A percentile compares a stretch with the other conserved stretches of the same genome.
Evolutionary conservation across 208 protist species (phyloP).

Genomic region (Kentomonas sorsogonicus): DNA sequence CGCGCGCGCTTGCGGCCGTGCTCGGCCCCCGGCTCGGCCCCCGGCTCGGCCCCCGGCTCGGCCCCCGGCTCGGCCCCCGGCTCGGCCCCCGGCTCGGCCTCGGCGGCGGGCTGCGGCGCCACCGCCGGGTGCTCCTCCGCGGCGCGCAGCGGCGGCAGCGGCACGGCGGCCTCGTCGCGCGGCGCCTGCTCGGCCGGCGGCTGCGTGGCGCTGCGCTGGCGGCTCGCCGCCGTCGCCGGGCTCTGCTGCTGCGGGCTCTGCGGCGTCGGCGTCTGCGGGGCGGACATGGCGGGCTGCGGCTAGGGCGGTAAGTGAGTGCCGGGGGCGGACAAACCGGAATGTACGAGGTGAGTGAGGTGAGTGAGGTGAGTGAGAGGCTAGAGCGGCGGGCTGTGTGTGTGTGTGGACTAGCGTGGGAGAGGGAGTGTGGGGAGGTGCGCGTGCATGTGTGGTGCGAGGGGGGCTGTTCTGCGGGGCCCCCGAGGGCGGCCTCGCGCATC

Average conservation of each 20-base stretch:
- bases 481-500: slow-evolving; percentile 4
- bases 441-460: slow-evolving; percentile 14
- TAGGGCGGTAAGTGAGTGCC: slow-evolving; percentile 83
- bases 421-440: too few species aligned
- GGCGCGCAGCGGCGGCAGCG: too few species aligned
- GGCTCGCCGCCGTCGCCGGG: slow-evolving; percentile 45
- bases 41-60: too few species aligned
- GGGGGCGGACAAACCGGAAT: slow-evolving; percentile 67
- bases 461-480: slow-evolving; percentile 17
- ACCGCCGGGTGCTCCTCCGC: too few species aligned
- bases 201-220: slow-evolving; percentile 46
- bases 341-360: slow-evolving; percentile 28
- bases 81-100: too few species aligned
- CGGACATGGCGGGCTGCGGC: slow-evolving; percentile 64
- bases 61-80: too few species aligned
- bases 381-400: slow-evolving; percentile 59
- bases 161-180: slow-evolving; percentile 79
- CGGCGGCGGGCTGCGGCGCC: too few species aligned
- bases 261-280: slow-evolving; percentile 61
- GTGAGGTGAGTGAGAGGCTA: slow-evolving; percentile 43
- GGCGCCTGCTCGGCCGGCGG: slow-evolving; percentile 73
- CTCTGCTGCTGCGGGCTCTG: slow-evolving; percentile 76
- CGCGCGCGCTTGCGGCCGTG: slow-evolving; percentile 84
- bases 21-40: slow-evolving; percentile 43
- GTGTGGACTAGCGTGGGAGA: slow-evolving; percentile 14